Conservation (phyloP, 2,329 filamentous ascomycete species). For the Chalaropsis thielavioides region DNA sequence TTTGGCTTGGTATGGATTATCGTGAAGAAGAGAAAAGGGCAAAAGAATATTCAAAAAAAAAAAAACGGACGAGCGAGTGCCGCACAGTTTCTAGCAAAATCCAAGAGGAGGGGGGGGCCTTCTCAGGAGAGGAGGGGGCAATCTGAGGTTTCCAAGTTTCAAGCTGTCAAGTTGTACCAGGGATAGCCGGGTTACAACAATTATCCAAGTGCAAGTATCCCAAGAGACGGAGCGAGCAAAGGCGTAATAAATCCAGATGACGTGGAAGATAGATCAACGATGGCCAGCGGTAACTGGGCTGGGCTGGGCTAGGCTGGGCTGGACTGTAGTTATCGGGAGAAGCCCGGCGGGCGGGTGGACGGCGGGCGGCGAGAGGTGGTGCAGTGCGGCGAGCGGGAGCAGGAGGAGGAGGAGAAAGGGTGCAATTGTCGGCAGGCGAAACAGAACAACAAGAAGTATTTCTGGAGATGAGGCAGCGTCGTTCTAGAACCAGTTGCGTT, state of each 20-base stretch:
- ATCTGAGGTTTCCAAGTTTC: conserved; percentile 1
- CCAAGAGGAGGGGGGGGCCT: not conserved
- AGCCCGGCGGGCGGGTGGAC: not conserved
- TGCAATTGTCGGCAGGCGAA: not conserved
- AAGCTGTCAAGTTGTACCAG: conserved; percentile 3
- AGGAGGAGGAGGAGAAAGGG: not conserved
- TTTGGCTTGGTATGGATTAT: not conserved
- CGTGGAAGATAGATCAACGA: not conserved
- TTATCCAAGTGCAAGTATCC: not conserved
- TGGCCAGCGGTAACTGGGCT: not conserved
- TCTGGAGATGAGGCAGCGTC: conserved; percentile 5
- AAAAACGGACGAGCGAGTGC: not conserved
- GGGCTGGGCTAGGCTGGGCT: not conserved
- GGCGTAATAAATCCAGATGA: not conserved
- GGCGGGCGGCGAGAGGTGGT: not conserved
- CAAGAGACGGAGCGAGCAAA: not conserved
- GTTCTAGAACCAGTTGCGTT: conserved; percentile 7
- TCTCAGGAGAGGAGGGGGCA: not conserved
- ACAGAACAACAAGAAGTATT: not conserved
- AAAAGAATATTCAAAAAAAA: not conserved
- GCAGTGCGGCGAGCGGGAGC: not conserved
- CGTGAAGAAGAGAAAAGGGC: not conserved
- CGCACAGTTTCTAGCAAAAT: not conserved
- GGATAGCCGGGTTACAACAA: not conserved
- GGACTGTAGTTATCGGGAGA: not conserved